Evolutionary conservation across 371 early-diverging fungal species (phyloP), one percentile per base, ranked within the genome.

Genomic region (Batkoa obscura): DNA sequence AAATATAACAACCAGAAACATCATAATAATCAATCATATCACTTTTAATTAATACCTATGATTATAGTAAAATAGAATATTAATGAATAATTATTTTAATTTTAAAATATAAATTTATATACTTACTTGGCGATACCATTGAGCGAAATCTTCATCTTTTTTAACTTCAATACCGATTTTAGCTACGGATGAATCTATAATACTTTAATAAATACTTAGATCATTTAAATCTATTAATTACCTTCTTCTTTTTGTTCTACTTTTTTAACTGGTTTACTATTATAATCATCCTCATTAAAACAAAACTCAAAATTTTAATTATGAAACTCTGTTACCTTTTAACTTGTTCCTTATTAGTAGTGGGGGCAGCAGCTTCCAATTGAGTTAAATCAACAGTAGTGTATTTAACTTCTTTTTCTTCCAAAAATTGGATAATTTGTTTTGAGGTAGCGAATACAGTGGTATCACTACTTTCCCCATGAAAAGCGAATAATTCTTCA

Each of bases 11-110:
- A 48, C 99, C 99, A 65, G 87, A 88, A 38, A 99, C 86, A 68
- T 98, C 96, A 72, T 99, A 99, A 76, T 99, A 98, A 62, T 98
- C 98, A 66, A 99, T 69, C 92, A 99, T 90, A 68, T 99, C 99
- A 58, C 90, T 84, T 64, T 87, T 84, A 51, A 80, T 76, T 61
- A 98, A 71, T 12, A 87, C 84, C 74, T 83, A 61, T 23, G 23
- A 23, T 23, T 23, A 23, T 23, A 23, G 23, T 23, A 23, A 23
- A 23, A 23, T 0, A 23, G 23, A 23, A 23, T 23, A 23, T 8
- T 55, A 43, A 12, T 13, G 17, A 5, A 39, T 46, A 41, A 45
- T 13, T 2, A n/a, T 12, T 41, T 15, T 6, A 10, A 41, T 8
- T 12, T 10, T 41, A 15, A 53, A 6, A 9, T n/a, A 38, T 9